Base-by-base conservation (phyloP, 208 protist species). In the Lotmaria passim region DNA sequence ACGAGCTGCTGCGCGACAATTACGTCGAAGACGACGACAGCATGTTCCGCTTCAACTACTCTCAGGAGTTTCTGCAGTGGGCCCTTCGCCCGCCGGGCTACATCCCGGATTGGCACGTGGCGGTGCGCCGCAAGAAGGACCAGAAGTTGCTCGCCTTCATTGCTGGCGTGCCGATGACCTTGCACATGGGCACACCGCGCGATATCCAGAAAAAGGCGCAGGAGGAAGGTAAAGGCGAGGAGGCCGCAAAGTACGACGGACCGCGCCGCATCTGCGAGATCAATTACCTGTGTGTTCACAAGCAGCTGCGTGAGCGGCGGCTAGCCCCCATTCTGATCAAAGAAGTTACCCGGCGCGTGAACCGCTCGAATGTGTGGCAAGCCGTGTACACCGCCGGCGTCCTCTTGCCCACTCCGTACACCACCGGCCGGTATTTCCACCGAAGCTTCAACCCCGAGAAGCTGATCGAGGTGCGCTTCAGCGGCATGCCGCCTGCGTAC, bases 11-110 rank as follows among this genome's bases (percentile, higher is more conserved):
- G 14, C 90, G 92, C 11, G 91, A 99, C 47, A 99, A 99, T 75
- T 99, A 99, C 78, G 99, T 99, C 7, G 99, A 99, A 78, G 98
- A 99, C 72, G 90, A 98, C 63, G 96, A 99, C 57, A 95, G 88
- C 74, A 99, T 99, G 93, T 99, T 99, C 82, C 97, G 98, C 53
- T 99, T 99, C 79, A 98, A 99, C 55, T 99, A 99, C 79, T 98
- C 97, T n/a, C 38, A 81, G 38, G 83, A 95, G 30, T 99, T 99
- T 74, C 78, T 99, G 7, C 83, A 78, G 26, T 99, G 98, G 98
- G 98, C 99, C 3, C 75, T 99, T 10, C 93, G 82, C 23, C 98
- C 98, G 26, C 99, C 99, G 24, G 95, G 93, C 23, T 99, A 87
- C 69, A 81, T 91, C 34, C 69, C 57, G 7, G 86, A 98, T 14